A percentile compares a stretch with the other conserved stretches of the same genome.
These are phyloP conservation scores for Drosera spatulata DNA, from an alignment of 179 eudicot genomes.

Conservation along the genomic window DNA sequence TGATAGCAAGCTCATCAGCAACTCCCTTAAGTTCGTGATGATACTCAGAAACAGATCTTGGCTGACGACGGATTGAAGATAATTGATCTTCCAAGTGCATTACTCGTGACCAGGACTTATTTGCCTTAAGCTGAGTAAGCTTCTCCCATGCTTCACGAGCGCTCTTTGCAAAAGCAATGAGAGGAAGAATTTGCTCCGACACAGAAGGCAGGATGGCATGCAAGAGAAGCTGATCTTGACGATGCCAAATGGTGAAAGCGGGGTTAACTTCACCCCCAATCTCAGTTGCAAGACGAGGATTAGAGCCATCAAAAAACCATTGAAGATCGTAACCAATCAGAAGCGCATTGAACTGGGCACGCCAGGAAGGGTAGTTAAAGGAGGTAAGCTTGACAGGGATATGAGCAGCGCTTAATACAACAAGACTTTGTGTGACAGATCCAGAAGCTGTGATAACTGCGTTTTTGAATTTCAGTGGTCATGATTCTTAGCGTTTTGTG, in stretches of 20 bases:
- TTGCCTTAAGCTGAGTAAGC: no score
- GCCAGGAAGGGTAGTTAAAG: not conserved
- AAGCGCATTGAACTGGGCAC: not conserved
- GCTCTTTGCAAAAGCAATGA: no score
- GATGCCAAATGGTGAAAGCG: not conserved
- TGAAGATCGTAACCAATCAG: not conserved
- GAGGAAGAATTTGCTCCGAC: no score
- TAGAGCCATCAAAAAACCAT: not conserved
- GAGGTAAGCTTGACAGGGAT: not conserved
- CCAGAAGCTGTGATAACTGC: not conserved
- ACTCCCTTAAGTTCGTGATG: not conserved
- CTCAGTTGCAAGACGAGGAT: not conserved
- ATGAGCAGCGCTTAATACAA: not conserved
- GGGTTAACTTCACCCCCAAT: no score
- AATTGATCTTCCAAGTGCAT: not conserved
- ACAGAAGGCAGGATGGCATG: no score
- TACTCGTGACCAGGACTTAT: no score
- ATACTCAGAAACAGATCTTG: not conserved
- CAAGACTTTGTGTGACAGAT: not conserved
- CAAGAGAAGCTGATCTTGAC: no score
- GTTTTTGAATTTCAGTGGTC: no score
- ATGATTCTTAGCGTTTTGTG: no score
- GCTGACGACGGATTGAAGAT: not conserved
- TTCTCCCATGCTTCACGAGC: no score
- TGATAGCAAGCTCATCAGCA: slow-evolving; percentile 5